Evolutionary conservation across 1,284 basidiomycete genomes (phyloP), one percentile per base, ranked within the genome.

Genomic region (Pseudozyma tsukubaensis): DNA sequence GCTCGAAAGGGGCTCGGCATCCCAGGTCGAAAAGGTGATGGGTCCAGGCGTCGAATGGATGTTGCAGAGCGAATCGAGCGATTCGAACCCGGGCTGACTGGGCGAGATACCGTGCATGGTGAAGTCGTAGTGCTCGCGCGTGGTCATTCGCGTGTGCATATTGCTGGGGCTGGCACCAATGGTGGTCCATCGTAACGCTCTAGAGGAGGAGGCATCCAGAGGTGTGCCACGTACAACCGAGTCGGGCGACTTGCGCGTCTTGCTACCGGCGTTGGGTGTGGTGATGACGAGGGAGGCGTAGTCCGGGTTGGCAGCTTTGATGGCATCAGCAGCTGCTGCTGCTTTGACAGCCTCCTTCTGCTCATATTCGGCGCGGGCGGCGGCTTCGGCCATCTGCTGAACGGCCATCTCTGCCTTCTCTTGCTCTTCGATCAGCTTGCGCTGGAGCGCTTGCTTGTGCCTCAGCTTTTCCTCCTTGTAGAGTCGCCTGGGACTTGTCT

Each of bases 121-220:
- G 34, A 75, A 78, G 52, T 81, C 80, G 71, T 79, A 80, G 42
- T 76, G 74, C 59, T 78, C 79, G 40, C 70, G 65, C 16, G 74
- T 79, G n/a, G 76, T 72, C 78, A 77, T 76, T 21, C 78, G 66
- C 19, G 48, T 51, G 50, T 72, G 70, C 64, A 72, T 44, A 52
- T 72, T 74, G 63, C 51, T 43, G 0, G 74, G 74, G 48, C 75
- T 78, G 9, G 72, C 51, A 11, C 63, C 63, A 21, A 59, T 56
- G 18, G 58, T 64, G n/a, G 70, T 63, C 73, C 70, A 78, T 32
- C 78, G 66, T 48, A 70, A 32, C 1, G 57, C 63, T 19, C 62
- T 35, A 1, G 61, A 44, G 1, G 66, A 58, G 10, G 67, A 70
- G 14, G 65, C 50, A 29, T 64, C 54, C 24, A 63, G 18, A 14